These are phyloP conservation scores for Rhodofomes roseus DNA, from an alignment of 1,284 basidiomycete species.

Conservation along the genomic window DNA sequence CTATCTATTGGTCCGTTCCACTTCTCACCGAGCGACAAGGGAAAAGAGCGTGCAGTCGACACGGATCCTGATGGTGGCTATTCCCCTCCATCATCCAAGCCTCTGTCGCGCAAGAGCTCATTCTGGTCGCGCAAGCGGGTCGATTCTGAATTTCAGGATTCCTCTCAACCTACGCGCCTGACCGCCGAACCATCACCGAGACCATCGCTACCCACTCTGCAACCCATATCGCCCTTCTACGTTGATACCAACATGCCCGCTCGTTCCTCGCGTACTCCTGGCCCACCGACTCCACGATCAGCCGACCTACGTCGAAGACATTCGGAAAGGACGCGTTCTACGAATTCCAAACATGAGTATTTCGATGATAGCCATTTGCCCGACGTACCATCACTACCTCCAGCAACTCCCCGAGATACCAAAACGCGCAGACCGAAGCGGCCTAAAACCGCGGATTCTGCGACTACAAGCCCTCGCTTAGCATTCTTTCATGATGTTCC, in stretches of 20 bases:
- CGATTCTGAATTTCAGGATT: conserved; percentile 28
- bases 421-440: conserved; percentile 20
- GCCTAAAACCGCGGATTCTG: conserved; percentile 27
- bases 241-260: conserved; percentile 30
- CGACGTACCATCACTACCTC: conserved; percentile 8
- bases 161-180: conserved; percentile 18
- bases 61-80: conserved; percentile 6
- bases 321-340: conserved; percentile 39
- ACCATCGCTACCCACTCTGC: conserved; percentile 44
- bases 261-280: conserved; percentile 23
- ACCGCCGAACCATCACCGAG: conserved; percentile 20
- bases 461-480: conserved; percentile 14
- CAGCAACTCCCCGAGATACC: conserved; percentile 14
- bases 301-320: conserved; percentile 43
- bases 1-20: conserved; percentile 44
- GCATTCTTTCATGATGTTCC: conserved; percentile 11
- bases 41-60: conserved; percentile 33
- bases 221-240: conserved; percentile 50
- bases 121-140: conserved; percentile 46
- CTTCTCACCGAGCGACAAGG: conserved; percentile 38
- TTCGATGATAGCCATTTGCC: neutral
- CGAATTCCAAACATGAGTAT: conserved; percentile 9
- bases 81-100: conserved; percentile 25
- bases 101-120: conserved; percentile 50
- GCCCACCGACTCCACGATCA: conserved; percentile 28